These are phyloP conservation scores for maize (Zea mays) DNA, from an alignment of 176 grass and related monocot genomes.

Conservation along the genomic window DNA sequence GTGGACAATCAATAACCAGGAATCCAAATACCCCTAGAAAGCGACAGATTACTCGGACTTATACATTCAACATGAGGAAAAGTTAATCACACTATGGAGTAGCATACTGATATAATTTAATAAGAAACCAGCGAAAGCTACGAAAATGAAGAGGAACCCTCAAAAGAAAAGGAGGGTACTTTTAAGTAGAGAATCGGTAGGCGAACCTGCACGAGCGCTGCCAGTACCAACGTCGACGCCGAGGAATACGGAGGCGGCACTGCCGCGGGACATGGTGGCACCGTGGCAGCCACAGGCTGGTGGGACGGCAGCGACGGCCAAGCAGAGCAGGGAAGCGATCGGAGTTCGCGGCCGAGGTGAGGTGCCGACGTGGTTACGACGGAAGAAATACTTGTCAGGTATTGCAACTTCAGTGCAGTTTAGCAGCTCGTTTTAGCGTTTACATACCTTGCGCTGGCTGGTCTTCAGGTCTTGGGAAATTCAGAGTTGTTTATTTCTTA, in stretches of 20 bases:
- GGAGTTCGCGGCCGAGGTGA: conserved; percentile 8
- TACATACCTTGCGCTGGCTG: too few species aligned
- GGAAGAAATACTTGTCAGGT: neutral
- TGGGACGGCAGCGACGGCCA: conserved; percentile 13
- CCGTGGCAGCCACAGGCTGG: neutral
- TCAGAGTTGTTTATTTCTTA: too few species aligned
- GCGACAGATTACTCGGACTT: neutral
- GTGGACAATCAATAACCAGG: neutral
- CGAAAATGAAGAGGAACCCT: neutral
- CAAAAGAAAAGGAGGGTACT: neutral
- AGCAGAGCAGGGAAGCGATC: neutral
- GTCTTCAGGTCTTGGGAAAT: too few species aligned
- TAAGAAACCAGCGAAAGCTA: neutral
- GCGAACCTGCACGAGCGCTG: conserved; percentile 82
- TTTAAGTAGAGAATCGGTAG: neutral
- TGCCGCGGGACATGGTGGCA: conserved; percentile 30
- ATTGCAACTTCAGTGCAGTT: neutral
- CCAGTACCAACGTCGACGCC: conserved; percentile 91
- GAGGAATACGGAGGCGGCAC: conserved; percentile 52
- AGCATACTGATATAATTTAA: neutral
- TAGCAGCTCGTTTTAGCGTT: neutral
- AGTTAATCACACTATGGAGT: neutral
- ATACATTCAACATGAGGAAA: neutral
- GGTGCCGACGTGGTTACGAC: neutral
- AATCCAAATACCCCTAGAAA: neutral